A percentile compares a stretch with the other conserved stretches of the same genome.
Conservation (phyloP, 805 yeast genomes). For the Teunomyces lycoperdinae region DNA sequence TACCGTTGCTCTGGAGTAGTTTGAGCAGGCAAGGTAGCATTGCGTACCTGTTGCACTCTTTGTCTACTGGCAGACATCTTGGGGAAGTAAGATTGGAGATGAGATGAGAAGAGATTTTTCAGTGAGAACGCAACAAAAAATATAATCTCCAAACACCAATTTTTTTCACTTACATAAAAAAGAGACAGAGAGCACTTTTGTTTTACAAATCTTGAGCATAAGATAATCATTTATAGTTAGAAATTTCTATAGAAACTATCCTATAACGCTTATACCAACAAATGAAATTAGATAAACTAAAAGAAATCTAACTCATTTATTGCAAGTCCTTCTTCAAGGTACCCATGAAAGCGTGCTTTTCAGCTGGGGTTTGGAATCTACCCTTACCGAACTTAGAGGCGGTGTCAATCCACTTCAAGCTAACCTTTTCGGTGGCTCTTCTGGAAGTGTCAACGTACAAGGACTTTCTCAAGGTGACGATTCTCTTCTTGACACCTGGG, state of each 20-base stretch:
- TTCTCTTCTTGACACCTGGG: conserved; percentile 99
- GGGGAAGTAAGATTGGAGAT: neutral
- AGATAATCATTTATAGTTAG: neutral
- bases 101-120: conserved; percentile 4
- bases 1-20: conserved; percentile 91
- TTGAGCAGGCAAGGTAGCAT: conserved; percentile 76
- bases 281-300: neutral
- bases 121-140: neutral
- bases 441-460: conserved; percentile 97
- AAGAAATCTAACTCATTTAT: conserved; percentile 20
- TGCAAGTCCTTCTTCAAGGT: conserved; percentile 97
- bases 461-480: conserved; percentile 97
- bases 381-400: conserved; percentile 99
- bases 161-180: neutral
- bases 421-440: conserved; percentile 93
- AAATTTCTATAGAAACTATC: neutral
- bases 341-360: conserved; percentile 99
- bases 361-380: conserved; percentile 99
- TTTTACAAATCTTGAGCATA: neutral
- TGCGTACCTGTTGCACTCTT: conserved; percentile 61
- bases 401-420: conserved; percentile 99
- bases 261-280: neutral
- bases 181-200: no score
- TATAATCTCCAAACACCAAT: neutral
- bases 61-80: conserved; percentile 72